Base-by-base conservation (phyloP, 1,139 yeast species). In the Debaryomyces sp. region DNA sequence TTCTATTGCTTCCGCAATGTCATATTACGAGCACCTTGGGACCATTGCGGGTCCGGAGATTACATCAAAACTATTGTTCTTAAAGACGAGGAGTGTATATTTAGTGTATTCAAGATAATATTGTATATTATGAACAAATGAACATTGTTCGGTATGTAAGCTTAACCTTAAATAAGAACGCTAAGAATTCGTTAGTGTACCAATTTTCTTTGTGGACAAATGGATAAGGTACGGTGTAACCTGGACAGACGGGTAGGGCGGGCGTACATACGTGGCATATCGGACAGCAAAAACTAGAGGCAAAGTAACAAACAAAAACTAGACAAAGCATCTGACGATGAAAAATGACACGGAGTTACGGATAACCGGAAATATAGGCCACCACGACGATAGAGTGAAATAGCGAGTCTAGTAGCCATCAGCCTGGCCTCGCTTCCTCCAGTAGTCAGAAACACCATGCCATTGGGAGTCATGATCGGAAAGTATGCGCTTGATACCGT, bases 361-460 rank as follows among this genome's bases (percentile, higher is more conserved):
- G 38, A 35, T 10, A 15, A 39, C 22, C 24, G 29, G 30, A 22
- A 24, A 10, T 4, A 12, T 10, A 22, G 13, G 4, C 21, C 6
- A 12, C 9, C 18, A 13, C 30, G 6, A 13, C 2, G 30, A 8
- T 18, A 9, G n/a, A n/a, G n/a, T n/a, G n/a, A n/a, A n/a, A n/a
- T n/a, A n/a, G n/a, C n/a, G 13, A 12, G 27, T 15, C 50, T 58
- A 75, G 51, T 68, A 75, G 0, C 80, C 81, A 53, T 64, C 70
- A 5, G 80, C 74, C 47, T 62, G 70, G 17, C 78, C 80, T 23
- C 66, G 53, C 55, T 76, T 76, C 34, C 81, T 60, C 81, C 81
- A 76, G 51, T 53, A 75, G 57, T 76, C 81, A 41, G 75, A 58
- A 22, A 76, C 80, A 6, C 80, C 81, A 17, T 70, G 67, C 65